These are phyloP conservation scores for Rugosomyces carneus DNA, from an alignment of 1,284 basidiomycete genomes.

Conservation along the genomic window DNA sequence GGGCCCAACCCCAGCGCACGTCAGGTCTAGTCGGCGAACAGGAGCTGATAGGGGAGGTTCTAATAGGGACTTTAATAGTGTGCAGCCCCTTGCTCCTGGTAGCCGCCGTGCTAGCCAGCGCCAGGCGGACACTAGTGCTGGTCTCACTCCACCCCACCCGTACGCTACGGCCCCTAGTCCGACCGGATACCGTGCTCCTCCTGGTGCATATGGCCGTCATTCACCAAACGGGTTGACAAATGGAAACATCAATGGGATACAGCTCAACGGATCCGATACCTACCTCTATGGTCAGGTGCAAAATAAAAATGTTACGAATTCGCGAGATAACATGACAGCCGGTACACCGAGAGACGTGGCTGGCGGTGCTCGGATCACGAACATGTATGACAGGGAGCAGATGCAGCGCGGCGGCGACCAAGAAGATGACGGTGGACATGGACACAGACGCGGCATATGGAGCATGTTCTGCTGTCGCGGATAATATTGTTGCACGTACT, in stretches of 20 bases:
- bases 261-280: slow-evolving; percentile 50
- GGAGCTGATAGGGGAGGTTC: slow-evolving; percentile 39
- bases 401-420: slow-evolving; percentile 42
- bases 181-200: slow-evolving; percentile 42
- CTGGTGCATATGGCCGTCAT: slow-evolving; percentile 45
- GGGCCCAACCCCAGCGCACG: slow-evolving; percentile 56
- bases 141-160: slow-evolving; percentile 54
- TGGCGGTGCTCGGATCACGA: slow-evolving; percentile 42
- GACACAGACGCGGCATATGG: slow-evolving; percentile 42
- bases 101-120: slow-evolving; percentile 62
- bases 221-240: slow-evolving; percentile 41
- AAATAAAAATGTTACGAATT: slow-evolving; percentile 40
- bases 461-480: slow-evolving; percentile 44
- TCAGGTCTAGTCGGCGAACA: slow-evolving; percentile 47
- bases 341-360: slow-evolving; percentile 29
- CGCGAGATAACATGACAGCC: slow-evolving; percentile 40
- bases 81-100: slow-evolving; percentile 55
- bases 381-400: slow-evolving; percentile 51
- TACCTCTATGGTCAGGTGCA: slow-evolving; percentile 53
- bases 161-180: slow-evolving; percentile 58
- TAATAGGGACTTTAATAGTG: slow-evolving; percentile 48
- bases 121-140: slow-evolving; percentile 39
- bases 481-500: no score
- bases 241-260: slow-evolving; percentile 35
- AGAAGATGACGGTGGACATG: slow-evolving; percentile 44